Evolutionary conservation across 2,329 filamentous ascomycete species (phyloP).

Genomic region (Xylariaceae sp.): DNA sequence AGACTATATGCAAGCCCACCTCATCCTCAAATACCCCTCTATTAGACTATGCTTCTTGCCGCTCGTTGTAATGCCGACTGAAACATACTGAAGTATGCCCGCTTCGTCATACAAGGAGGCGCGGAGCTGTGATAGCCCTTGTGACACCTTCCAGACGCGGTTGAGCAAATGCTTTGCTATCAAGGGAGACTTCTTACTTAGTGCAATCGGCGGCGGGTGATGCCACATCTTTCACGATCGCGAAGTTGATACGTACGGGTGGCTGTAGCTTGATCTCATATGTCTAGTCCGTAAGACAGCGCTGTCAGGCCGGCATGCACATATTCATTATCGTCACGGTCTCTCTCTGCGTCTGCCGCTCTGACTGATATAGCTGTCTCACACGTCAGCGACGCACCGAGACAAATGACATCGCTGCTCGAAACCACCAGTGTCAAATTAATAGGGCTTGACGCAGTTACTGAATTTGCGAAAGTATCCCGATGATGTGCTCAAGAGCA

Average conservation of each 20-base stretch:
- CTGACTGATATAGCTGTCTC: background rate
- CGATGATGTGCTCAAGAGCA: background rate
- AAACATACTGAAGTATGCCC: background rate
- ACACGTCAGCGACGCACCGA: background rate
- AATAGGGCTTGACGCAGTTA: background rate
- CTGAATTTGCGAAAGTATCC: background rate
- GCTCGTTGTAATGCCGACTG: background rate
- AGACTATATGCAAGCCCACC: background rate
- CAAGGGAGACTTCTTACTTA: background rate
- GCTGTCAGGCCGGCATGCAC: background rate
- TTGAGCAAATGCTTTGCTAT: background rate
- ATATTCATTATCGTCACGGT: background rate
- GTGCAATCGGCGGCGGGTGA: background rate
- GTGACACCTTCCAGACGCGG: background rate
- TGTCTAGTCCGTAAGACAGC: background rate
- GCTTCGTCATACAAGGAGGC: background rate
- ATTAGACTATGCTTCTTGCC: background rate
- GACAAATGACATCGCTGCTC: background rate
- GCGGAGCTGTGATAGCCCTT: background rate
- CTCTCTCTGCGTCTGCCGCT: background rate
- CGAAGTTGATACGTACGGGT: background rate
- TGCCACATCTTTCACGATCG: background rate
- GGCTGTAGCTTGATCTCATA: background rate
- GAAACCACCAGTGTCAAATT: background rate
- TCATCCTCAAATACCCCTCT: background rate